Conservation (phyloP, 2,329 filamentous ascomycete genomes). For the Nemania sp. region DNA sequence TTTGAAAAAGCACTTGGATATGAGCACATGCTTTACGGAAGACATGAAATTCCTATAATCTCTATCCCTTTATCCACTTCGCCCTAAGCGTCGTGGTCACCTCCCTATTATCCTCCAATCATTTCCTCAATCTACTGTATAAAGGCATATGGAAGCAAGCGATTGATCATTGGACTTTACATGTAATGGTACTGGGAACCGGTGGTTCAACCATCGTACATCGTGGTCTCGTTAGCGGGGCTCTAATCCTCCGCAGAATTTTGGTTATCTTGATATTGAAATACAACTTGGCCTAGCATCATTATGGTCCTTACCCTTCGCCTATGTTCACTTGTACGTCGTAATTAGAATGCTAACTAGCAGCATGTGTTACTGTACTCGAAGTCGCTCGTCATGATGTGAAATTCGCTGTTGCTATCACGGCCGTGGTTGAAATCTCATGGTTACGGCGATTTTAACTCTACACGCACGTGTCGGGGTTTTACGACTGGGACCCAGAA, state of each 20-base stretch:
- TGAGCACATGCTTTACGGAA: neutral
- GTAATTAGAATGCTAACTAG: no score
- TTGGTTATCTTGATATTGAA: neutral
- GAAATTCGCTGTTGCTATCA: no score
- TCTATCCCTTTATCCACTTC: neutral
- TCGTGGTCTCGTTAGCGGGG: neutral
- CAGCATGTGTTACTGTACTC: no score
- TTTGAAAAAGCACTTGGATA: slow-evolving; percentile 1
- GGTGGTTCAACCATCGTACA: slow-evolving; percentile 8
- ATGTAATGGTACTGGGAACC: slow-evolving; percentile 30
- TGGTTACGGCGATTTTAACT: no score
- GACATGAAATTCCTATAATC: slow-evolving; percentile 2
- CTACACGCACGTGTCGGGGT: no score
- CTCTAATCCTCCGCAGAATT: neutral
- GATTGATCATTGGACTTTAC: slow-evolving; percentile 27
- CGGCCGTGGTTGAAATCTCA: no score
- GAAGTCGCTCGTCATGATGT: no score
- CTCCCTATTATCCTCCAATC: neutral
- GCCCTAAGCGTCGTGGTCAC: neutral
- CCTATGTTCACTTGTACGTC: no score
- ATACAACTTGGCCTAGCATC: neutral
- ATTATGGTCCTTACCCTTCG: neutral
- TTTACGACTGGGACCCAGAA: no score
- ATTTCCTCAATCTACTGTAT: slow-evolving; percentile 26
- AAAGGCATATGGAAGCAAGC: slow-evolving; percentile 31